Conservation (phyloP, 129 eudicot genomes). For the Artemisia tridentata region DNA sequence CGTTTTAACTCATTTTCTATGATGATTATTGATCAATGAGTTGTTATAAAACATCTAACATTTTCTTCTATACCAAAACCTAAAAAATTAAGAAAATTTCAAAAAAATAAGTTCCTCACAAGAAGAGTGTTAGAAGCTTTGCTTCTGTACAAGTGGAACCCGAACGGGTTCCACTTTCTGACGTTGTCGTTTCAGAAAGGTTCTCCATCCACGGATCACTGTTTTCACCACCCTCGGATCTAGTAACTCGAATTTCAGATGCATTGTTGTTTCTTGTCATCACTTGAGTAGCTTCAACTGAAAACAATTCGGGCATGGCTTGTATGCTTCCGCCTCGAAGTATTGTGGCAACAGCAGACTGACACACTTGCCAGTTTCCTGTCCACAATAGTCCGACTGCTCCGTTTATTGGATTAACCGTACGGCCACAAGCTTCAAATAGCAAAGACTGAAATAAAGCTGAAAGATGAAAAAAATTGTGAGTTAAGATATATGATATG, state of each 20-base stretch:
- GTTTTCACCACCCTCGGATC: slow-evolving; percentile 20
- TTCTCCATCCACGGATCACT: slow-evolving; percentile 30
- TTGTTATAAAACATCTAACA: too few relatives aligned
- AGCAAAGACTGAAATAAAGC: slow-evolving; percentile 42
- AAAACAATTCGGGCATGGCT: slow-evolving; percentile 27
- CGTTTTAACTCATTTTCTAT: too few relatives aligned
- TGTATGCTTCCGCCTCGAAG: slow-evolving; percentile 57
- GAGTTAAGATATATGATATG: background rate
- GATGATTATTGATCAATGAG: too few relatives aligned
- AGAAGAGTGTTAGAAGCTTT: slow-evolving; percentile 46
- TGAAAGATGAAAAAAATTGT: slow-evolving; percentile 19
- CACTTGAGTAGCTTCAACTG: slow-evolving; percentile 1
- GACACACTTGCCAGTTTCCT: slow-evolving; percentile 81
- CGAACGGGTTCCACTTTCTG: slow-evolving; percentile 37
- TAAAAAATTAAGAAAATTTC: background rate
- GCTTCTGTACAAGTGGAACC: slow-evolving; percentile 29
- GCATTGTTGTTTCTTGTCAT: slow-evolving; percentile 8
- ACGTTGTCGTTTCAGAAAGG: slow-evolving; percentile 53
- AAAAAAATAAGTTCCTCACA: background rate
- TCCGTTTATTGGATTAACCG: slow-evolving; percentile 49
- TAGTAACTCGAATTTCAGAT: slow-evolving; percentile 12
- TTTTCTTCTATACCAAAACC: too few relatives aligned
- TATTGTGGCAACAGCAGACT: slow-evolving; percentile 65
- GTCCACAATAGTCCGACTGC: slow-evolving; percentile 71
- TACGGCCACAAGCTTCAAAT: slow-evolving; percentile 38